phyloP scores from a whole-genome alignment of 1,139 yeast species.

The Taiozyma sp. region DNA sequence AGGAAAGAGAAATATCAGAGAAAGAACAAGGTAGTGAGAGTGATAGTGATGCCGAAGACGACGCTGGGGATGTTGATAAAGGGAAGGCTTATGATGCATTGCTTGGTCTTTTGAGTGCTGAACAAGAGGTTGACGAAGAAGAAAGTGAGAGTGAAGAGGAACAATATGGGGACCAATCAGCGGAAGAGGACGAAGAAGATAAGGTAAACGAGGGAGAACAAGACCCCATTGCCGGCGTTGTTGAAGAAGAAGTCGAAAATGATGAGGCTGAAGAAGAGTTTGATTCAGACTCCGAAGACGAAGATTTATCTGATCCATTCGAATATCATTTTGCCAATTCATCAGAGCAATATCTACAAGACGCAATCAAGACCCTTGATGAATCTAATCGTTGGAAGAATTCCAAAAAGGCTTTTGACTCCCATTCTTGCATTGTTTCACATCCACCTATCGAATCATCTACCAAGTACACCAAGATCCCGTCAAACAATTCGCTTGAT shows the following conservation, averaged over 20 bases:
- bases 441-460: conserved; percentile 16
- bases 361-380: conserved; percentile 14
- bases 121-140: conserved; percentile 30
- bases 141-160: conserved; percentile 25
- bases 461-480: conserved; percentile 8
- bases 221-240: conserved; percentile 30
- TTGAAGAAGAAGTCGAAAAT: conserved; percentile 31
- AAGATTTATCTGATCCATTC: conserved; percentile 54
- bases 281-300: conserved; percentile 32
- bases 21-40: conserved; percentile 1
- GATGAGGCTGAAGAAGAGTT: conserved; percentile 30
- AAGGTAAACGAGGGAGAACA: conserved; percentile 34
- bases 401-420: conserved; percentile 6
- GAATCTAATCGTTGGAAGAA: conserved; percentile 15
- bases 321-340: conserved; percentile 67
- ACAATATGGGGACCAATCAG: conserved; percentile 11
- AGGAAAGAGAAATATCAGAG: conserved; percentile 15
- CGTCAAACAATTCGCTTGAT: conserved; percentile 20
- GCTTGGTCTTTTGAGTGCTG: conserved; percentile 61
- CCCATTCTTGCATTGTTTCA: conserved; percentile 13
- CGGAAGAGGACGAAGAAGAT: conserved; percentile 22
- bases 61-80: conserved; percentile 22
- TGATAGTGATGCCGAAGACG: conserved; percentile 13
- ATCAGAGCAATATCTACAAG: conserved; percentile 39
- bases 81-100: conserved; percentile 71